Conservation (phyloP, 2,329 filamentous ascomycete species). For the Penicillium sp. region DNA sequence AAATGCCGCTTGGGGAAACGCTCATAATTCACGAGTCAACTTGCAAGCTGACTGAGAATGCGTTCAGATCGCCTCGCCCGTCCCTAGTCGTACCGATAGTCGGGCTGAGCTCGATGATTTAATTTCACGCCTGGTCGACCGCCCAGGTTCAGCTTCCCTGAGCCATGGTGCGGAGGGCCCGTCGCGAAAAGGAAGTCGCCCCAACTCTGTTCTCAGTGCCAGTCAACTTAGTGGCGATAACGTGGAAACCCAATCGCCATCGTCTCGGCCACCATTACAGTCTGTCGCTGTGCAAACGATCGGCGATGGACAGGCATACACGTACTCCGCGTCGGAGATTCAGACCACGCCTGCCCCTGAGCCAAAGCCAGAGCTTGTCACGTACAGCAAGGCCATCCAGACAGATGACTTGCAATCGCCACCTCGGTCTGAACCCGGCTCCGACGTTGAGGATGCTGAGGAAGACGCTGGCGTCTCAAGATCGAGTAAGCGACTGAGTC, state of each 20-base stretch:
- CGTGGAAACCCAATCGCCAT: constrained; percentile 33
- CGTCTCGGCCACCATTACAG: constrained; percentile 37
- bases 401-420: constrained; percentile 66
- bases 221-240: constrained; percentile 72
- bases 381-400: constrained; percentile 95
- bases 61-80: constrained; percentile 60
- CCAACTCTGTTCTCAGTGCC: constrained; percentile 78
- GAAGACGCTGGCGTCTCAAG: constrained; percentile 48
- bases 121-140: constrained; percentile 77
- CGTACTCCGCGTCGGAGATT: constrained; percentile 74
- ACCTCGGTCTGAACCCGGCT: constrained; percentile 48
- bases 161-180: constrained; percentile 46
- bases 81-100: constrained; percentile 58
- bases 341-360: constrained; percentile 57
- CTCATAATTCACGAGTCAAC: constrained; percentile 1
- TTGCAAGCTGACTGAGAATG: constrained; percentile 10
- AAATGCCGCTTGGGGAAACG: constrained; percentile 19
- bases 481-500: constrained; percentile 66
- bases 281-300: constrained; percentile 61
- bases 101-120: constrained; percentile 74
- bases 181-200: constrained; percentile 59
- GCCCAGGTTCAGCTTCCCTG: constrained; percentile 61
- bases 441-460: constrained; percentile 59
- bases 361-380: constrained; percentile 67
- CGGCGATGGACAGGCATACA: constrained; percentile 59